Conservation (phyloP, 495 filamentous ascomycete genomes). For the Glarea lozoyensis region DNA sequence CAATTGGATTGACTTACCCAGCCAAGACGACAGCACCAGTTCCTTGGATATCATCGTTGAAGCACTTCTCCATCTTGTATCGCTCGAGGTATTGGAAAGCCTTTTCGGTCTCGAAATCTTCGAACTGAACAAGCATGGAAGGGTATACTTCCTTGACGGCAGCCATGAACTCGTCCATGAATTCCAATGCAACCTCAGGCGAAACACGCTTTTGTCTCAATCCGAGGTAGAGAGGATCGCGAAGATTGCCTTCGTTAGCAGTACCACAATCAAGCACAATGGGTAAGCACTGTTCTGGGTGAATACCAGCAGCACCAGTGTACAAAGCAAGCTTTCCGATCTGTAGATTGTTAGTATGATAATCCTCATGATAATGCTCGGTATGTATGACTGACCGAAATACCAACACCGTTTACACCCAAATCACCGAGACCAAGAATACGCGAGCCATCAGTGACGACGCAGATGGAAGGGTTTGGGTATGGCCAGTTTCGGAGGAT, state of each 20-base stretch:
- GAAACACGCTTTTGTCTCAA: slow-evolving; percentile 73
- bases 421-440: slow-evolving; percentile 95
- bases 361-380: slow-evolving; percentile 3
- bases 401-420: slow-evolving; percentile 95
- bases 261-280: slow-evolving; percentile 90
- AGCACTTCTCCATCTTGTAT: slow-evolving; percentile 80
- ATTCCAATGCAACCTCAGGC: slow-evolving; percentile 77
- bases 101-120: slow-evolving; percentile 90
- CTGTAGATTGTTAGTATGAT: slow-evolving; percentile 21
- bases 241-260: slow-evolving; percentile 76
- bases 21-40: slow-evolving; percentile 92
- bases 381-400: slow-evolving; percentile 59
- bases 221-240: slow-evolving; percentile 92
- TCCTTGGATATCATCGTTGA: slow-evolving; percentile 98
- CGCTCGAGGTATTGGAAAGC: slow-evolving; percentile 90
- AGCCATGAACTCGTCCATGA: slow-evolving; percentile 95
- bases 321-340: slow-evolving; percentile 87
- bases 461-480: slow-evolving; percentile 82
- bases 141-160: slow-evolving; percentile 83
- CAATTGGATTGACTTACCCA: slow-evolving; percentile 41
- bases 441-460: slow-evolving; percentile 93
- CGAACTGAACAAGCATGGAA: slow-evolving; percentile 92
- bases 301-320: slow-evolving; percentile 92
- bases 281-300: slow-evolving; percentile 84
- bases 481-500: slow-evolving; percentile 89